Evolutionary conservation across 169 alveolate species (phyloP).

Genomic region (Cryptosporidium sp.): DNA sequence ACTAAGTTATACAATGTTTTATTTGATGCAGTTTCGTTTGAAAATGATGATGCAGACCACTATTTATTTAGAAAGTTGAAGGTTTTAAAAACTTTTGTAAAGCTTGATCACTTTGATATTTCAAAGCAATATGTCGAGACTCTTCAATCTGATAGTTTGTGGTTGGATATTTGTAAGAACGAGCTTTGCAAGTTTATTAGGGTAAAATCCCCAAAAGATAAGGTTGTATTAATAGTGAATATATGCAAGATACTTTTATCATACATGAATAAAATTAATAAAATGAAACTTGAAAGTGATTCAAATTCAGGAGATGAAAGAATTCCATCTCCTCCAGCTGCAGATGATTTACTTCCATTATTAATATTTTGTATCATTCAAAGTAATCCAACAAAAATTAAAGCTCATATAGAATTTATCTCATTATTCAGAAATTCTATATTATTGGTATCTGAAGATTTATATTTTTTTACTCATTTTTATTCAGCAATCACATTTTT

Average conservation of each 20-base stretch:
- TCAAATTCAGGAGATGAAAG: neutral
- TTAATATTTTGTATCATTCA: slow-evolving; percentile 83
- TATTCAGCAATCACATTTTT: slow-evolving; percentile 83
- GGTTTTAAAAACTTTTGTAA: slow-evolving; percentile 47
- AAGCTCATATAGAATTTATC: slow-evolving; percentile 84
- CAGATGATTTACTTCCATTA: slow-evolving; percentile 88
- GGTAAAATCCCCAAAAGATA: slow-evolving; percentile 71
- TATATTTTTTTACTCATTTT: slow-evolving; percentile 86
- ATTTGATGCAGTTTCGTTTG: slow-evolving; percentile 64
- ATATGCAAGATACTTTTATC: slow-evolving; percentile 58
- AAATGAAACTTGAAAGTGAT: slow-evolving; percentile 6
- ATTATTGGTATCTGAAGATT: slow-evolving; percentile 85
- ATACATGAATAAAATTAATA: slow-evolving; percentile 58
- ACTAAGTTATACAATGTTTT: slow-evolving; percentile 55
- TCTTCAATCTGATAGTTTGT: slow-evolving; percentile 36
- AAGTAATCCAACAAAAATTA: slow-evolving; percentile 85
- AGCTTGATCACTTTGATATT: slow-evolving; percentile 65
- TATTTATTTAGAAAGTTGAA: slow-evolving; percentile 51
- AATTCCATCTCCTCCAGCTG: slow-evolving; percentile 80
- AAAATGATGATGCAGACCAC: slow-evolving; percentile 60
- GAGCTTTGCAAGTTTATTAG: slow-evolving; percentile 52
- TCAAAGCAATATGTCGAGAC: slow-evolving; percentile 42
- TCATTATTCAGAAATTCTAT: slow-evolving; percentile 86
- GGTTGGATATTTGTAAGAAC: slow-evolving; percentile 61
- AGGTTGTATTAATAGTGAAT: slow-evolving; percentile 63